Percentiles rank a stretch among this genome's conserved stretches.
Evolutionary conservation across 176 grass and related monocot genomes (phyloP).

Genomic region (Melocanna baccifera): DNA sequence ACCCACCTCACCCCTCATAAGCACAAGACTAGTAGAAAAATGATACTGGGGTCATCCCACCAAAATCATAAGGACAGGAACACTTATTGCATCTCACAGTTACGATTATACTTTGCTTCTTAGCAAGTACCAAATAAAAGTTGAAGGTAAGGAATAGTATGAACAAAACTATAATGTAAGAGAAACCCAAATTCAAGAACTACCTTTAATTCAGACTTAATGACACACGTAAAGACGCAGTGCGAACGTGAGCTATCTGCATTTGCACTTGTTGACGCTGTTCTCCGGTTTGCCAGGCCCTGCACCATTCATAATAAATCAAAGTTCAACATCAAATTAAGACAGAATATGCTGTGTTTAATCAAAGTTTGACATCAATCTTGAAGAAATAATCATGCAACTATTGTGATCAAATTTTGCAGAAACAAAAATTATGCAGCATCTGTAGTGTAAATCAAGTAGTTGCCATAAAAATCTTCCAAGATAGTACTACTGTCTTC

Average conservation of each 20-base stretch:
- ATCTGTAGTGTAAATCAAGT: neutral
- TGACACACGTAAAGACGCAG: conserved; percentile 94
- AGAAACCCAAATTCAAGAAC: neutral
- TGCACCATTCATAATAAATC: conserved; percentile 36
- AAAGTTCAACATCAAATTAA: neutral
- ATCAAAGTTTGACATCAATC: neutral
- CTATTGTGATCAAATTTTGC: neutral
- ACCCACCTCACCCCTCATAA: neutral
- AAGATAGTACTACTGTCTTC: neutral
- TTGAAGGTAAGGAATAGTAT: neutral
- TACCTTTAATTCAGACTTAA: conserved; percentile 89
- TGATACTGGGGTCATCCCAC: neutral
- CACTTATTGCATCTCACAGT: neutral
- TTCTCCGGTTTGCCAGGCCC: conserved; percentile 86
- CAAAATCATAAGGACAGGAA: neutral
- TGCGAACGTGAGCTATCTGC: conserved; percentile 93
- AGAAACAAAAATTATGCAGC: conserved; percentile 15
- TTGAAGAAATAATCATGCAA: neutral
- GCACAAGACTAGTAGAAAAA: neutral
- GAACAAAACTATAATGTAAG: neutral
- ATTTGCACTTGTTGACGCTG: conserved; percentile 80
- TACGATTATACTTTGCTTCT: neutral
- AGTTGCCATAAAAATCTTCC: neutral
- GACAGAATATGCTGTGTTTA: neutral
- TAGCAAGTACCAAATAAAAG: neutral